Conservation (phyloP, 495 filamentous ascomycete genomes). For the Bacidia rubella region DNA sequence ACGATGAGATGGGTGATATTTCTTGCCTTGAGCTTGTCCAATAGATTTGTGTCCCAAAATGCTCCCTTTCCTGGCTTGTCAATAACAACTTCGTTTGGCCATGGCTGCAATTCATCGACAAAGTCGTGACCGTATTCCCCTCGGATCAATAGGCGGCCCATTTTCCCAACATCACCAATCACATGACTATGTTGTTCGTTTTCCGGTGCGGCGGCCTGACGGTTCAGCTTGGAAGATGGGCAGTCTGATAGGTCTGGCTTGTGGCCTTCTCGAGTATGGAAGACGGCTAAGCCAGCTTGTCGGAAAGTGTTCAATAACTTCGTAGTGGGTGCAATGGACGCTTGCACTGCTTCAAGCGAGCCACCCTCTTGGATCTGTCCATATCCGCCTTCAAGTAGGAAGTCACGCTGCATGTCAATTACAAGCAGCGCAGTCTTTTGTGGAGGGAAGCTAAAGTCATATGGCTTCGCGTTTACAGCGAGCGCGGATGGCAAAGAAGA, state of each 20-base stretch:
- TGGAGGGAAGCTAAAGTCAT: constrained; percentile 42
- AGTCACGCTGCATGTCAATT: constrained; percentile 62
- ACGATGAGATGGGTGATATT: constrained; percentile 56
- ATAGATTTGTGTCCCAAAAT: constrained; percentile 52
- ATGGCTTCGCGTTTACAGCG: constrained; percentile 28
- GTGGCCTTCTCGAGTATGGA: constrained; percentile 50
- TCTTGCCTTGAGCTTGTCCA: constrained; percentile 43
- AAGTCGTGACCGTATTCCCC: constrained; percentile 52
- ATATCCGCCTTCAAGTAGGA: constrained; percentile 17
- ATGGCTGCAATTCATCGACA: constrained; percentile 44
- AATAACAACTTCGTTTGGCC: constrained; percentile 44
- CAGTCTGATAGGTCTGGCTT: constrained; percentile 36
- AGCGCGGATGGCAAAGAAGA: constrained; percentile 4
- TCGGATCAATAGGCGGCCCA: constrained; percentile 50
- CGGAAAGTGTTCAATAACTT: constrained; percentile 45
- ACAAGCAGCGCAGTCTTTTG: constrained; percentile 51
- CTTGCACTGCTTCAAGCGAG: constrained; percentile 27
- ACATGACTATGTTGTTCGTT: constrained; percentile 30
- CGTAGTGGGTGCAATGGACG: constrained; percentile 41
- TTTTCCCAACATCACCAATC: constrained; percentile 45
- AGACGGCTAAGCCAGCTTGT: constrained; percentile 43
- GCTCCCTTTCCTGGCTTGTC: constrained; percentile 58
- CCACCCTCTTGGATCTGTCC: constrained; percentile 19
- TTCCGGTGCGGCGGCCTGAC: constrained; percentile 30
- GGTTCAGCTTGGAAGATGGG: constrained; percentile 34